Conservation (phyloP, 768 basidiomycete species). For the Pisolithus albus region DNA sequence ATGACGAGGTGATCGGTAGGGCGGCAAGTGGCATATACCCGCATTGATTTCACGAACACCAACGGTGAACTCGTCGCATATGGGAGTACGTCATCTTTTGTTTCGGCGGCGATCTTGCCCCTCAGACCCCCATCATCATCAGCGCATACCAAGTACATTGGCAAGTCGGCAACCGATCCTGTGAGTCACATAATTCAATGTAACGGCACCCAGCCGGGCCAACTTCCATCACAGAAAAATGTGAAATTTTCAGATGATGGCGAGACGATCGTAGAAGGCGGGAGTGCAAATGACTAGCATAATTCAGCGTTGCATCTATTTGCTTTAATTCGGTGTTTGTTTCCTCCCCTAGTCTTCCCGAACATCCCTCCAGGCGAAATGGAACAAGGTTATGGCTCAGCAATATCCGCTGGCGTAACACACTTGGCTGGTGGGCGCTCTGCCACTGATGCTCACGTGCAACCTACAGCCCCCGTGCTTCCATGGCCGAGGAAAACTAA, state of each 20-base stretch:
- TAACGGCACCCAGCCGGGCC: not conserved
- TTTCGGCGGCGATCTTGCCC: not conserved
- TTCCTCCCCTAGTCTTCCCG: not conserved
- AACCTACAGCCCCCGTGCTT: not conserved
- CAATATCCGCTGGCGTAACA: not conserved
- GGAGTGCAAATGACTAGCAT: not conserved
- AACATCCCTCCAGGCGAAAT: not conserved
- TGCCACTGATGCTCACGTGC: not conserved
- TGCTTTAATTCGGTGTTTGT: not conserved
- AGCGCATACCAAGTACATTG: constrained; percentile 87
- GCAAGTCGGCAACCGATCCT: constrained; percentile 48
- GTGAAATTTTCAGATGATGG: constrained; percentile 78
- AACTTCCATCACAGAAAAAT: constrained; percentile 44
- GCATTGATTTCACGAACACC: constrained; percentile 64
- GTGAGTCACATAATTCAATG: constrained; percentile 19
- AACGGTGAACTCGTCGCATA: constrained; percentile 71
- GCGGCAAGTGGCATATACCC: constrained; percentile 73
- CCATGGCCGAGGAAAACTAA: not conserved
- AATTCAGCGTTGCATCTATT: not conserved
- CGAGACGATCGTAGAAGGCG: constrained; percentile 58
- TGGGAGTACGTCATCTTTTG: constrained; percentile 49
- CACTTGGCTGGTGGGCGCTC: not conserved
- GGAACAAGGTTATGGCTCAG: too few species aligned
- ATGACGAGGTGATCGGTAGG: constrained; percentile 35
- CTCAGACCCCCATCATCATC: not conserved